phyloP scores from a whole-genome alignment of 768 basidiomycete species.

The Bullera alba region DNA sequence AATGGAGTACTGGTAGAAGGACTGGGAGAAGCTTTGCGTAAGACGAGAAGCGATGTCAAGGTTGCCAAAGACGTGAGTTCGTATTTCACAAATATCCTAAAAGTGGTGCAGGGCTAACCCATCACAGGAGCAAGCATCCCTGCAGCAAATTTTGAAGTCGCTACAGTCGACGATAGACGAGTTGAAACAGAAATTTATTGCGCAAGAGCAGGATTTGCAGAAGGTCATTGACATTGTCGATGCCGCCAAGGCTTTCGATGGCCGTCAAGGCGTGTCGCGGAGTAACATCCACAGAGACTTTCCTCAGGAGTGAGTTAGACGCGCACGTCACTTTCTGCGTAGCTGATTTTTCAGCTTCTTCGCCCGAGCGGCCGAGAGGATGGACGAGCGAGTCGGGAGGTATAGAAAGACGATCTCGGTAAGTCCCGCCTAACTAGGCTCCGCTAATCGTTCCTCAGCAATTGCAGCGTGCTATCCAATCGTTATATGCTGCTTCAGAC shows the following conservation, averaged over 20 bases:
- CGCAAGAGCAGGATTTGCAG: constrained; percentile 26
- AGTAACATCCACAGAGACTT: constrained; percentile 28
- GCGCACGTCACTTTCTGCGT: background rate
- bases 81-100: background rate
- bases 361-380: constrained; percentile 12
- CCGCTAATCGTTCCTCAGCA: constrained; percentile 15
- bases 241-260: constrained; percentile 23
- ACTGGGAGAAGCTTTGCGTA: constrained; percentile 33
- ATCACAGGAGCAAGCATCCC: constrained; percentile 25
- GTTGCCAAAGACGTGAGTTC: constrained; percentile 25
- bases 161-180: constrained; percentile 11
- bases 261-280: constrained; percentile 23
- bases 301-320: constrained; percentile 23
- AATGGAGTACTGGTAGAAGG: constrained; percentile 23
- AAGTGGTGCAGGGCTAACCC: background rate
- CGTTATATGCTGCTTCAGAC: constrained; percentile 16
- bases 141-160: constrained; percentile 22
- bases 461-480: constrained; percentile 26
- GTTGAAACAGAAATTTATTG: constrained; percentile 19
- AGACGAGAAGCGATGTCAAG: constrained; percentile 27
- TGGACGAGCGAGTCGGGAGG: constrained; percentile 27
- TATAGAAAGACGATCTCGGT: constrained; percentile 32
- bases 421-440: constrained; percentile 7
- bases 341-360: constrained; percentile 27
- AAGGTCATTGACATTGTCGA: constrained; percentile 34